These are phyloP conservation scores for Candida yuanshanica DNA, from an alignment of 805 yeast genomes.

Conservation along the genomic window DNA sequence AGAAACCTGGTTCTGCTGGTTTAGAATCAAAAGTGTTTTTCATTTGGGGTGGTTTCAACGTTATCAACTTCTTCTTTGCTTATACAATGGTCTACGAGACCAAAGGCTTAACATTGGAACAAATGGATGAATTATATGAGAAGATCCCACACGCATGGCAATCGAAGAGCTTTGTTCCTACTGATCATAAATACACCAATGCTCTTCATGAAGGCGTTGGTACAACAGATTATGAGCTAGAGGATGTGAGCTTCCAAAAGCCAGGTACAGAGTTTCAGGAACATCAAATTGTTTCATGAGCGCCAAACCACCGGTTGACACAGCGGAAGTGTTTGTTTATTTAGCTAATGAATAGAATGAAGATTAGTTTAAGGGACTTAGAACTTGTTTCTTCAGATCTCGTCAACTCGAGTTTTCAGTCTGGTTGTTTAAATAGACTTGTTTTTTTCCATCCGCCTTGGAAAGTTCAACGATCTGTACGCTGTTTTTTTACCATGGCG, in stretches of 20 bases:
- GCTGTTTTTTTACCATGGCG: too few species aligned
- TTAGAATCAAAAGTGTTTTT: constrained; percentile 63
- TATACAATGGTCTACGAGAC: constrained; percentile 57
- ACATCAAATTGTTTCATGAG: background rate
- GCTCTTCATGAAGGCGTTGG: constrained; percentile 6
- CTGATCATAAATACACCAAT: constrained; percentile 26
- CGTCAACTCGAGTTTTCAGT: too few species aligned
- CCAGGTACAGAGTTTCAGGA: background rate
- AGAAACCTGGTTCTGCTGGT: constrained; percentile 53
- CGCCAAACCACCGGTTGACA: background rate
- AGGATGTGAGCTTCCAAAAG: constrained; percentile 4
- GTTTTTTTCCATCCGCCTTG: too few species aligned
- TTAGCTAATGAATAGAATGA: too few species aligned
- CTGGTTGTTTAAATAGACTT: too few species aligned
- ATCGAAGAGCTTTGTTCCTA: constrained; percentile 25
- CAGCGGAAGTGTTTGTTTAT: too few species aligned
- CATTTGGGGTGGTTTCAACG: constrained; percentile 67
- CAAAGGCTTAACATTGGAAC: constrained; percentile 60
- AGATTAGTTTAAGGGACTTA: too few species aligned
- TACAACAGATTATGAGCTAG: background rate
- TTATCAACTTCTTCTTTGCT: constrained; percentile 49
- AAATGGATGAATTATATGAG: constrained; percentile 54
- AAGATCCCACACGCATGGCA: constrained; percentile 27
- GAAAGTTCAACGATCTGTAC: too few species aligned
- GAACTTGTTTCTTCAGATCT: too few species aligned